Evolutionary conservation across 805 yeast species (phyloP), one percentile per base, ranked within the genome.

Genomic region (Yarrowia sp.): DNA sequence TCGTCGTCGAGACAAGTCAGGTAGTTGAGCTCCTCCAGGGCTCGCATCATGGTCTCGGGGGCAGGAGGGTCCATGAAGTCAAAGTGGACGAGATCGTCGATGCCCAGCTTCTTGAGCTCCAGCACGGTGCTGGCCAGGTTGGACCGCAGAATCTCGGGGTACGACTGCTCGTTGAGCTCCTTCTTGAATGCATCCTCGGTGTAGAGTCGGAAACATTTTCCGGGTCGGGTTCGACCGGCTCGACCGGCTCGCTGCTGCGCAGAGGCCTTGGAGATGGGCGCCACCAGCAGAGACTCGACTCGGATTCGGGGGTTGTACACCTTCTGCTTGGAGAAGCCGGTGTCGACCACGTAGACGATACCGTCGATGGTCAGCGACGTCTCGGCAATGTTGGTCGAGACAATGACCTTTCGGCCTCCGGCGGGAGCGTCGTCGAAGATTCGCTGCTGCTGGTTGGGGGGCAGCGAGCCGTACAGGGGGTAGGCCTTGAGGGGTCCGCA

Each of bases 41-140:
- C 98, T 73, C 99, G 82, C 99, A 94, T 94, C 99, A 93, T 94
- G 6, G 99, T 94, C 75, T 93, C 99, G 9, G 99, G 99, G 2
- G 98, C 98, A 13, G 99, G 99, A 7, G 99, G 98, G 72, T 93
- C 99, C 96, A 93, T 93, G 72, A 94, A 93, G 73, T 94, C 99
- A 71, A 93, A 93, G 76, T 93, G 98, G 38, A 94, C 99, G 70
- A 93, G 82, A 76, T 93, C 98, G 72, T 94, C 96, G 66, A 93
- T 82, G 13, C 98, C 98, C 66, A 94, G 81, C 75, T 94, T 94
- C 73, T 94, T 94, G 74, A 93, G 80, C 73, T 94, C 96, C 66
- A 93, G 77, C 33, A 93, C 98, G 0, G 97, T 94, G 22, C 91
- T 86, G 6, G 97, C 86, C 70, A 93, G 81, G 75, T 93, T 93